Conservation (phyloP, 2,329 filamentous ascomycete genomes). For the Pseudodiploospora longispora region DNA sequence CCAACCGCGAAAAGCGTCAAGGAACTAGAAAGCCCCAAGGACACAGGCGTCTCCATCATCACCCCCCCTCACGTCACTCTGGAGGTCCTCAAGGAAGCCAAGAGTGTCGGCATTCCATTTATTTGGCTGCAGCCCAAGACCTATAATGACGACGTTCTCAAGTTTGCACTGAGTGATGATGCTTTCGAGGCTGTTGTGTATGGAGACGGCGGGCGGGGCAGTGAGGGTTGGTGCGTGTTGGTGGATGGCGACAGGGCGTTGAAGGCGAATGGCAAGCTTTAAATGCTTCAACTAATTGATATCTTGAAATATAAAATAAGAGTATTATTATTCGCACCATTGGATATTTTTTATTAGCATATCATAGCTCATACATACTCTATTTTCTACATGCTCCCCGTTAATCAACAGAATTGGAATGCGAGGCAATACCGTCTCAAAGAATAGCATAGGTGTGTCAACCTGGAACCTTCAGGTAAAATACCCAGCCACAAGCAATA, state of each 20-base stretch:
- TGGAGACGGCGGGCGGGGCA: slow-evolving; percentile 54
- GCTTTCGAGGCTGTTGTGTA: slow-evolving; percentile 63
- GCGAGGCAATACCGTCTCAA: too few species aligned
- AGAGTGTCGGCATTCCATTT: slow-evolving; percentile 60
- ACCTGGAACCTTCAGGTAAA: too few species aligned
- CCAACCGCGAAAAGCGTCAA: slow-evolving; percentile 57
- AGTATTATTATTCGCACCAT: too few species aligned
- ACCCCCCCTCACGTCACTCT: slow-evolving; percentile 76
- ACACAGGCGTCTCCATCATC: slow-evolving; percentile 77
- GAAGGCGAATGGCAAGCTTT: slow-evolving; percentile 47
- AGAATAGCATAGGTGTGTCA: too few species aligned
- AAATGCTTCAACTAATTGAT: slow-evolving; percentile 2
- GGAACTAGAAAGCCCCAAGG: slow-evolving; percentile 54
- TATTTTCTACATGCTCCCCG: too few species aligned
- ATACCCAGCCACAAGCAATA: too few species aligned
- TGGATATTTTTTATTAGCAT: too few species aligned
- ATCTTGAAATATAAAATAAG: background rate
- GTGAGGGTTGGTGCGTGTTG: slow-evolving; percentile 79
- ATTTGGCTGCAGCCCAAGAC: slow-evolving; percentile 90
- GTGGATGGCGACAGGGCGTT: slow-evolving; percentile 69
- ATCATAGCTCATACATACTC: too few species aligned
- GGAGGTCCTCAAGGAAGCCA: slow-evolving; percentile 68
- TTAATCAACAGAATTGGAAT: too few species aligned
- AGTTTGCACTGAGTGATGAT: slow-evolving; percentile 53
- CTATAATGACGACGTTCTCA: slow-evolving; percentile 68